phyloP scores from a whole-genome alignment of 2,329 filamentous ascomycete species.

The Microcera coccophila region DNA sequence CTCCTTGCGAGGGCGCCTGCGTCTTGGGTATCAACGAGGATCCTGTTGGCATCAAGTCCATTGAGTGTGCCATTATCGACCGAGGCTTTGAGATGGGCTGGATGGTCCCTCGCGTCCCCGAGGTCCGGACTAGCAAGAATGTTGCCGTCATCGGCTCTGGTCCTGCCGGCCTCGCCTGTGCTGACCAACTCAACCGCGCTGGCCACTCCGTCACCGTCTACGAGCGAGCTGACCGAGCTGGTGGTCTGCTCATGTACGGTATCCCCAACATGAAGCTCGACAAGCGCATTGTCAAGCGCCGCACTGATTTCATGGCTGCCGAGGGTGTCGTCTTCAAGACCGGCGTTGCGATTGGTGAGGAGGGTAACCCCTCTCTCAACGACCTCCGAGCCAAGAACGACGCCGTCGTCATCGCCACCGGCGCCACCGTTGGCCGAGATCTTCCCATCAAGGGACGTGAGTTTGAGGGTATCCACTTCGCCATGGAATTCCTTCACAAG shows the following conservation, averaged over 20 bases:
- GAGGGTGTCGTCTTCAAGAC: conserved; percentile 84
- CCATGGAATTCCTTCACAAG: conserved; percentile 95
- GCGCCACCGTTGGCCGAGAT: conserved; percentile 89
- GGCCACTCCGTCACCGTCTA: conserved; percentile 87
- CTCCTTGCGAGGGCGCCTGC: conserved; percentile 93
- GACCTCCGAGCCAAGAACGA: conserved; percentile 72
- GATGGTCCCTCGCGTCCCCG: conserved; percentile 82
- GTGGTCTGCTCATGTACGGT: conserved; percentile 95
- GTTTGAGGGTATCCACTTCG: conserved; percentile 86
- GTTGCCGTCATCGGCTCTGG: conserved; percentile 89
- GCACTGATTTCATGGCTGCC: conserved; percentile 88
- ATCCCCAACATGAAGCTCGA: conserved; percentile 99
- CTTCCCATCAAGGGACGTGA: conserved; percentile 86
- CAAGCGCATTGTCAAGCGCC: conserved; percentile 93
- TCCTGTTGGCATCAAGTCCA: conserved; percentile 96
- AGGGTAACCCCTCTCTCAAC: conserved; percentile 57
- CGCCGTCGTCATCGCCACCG: conserved; percentile 86
- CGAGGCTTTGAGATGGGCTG: conserved; percentile 97
- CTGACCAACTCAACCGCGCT: conserved; percentile 91
- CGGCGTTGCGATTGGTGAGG: conserved; percentile 72
- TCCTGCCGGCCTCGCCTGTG: conserved; percentile 81
- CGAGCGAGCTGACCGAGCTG: conserved; percentile 84
- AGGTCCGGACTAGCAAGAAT: conserved; percentile 80
- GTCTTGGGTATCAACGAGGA: conserved; percentile 96
- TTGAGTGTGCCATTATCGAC: conserved; percentile 96